Evolutionary conservation across 2,329 filamentous ascomycete species (phyloP), one percentile per base, ranked within the genome.

Genomic region (Monilinia polystroma): DNA sequence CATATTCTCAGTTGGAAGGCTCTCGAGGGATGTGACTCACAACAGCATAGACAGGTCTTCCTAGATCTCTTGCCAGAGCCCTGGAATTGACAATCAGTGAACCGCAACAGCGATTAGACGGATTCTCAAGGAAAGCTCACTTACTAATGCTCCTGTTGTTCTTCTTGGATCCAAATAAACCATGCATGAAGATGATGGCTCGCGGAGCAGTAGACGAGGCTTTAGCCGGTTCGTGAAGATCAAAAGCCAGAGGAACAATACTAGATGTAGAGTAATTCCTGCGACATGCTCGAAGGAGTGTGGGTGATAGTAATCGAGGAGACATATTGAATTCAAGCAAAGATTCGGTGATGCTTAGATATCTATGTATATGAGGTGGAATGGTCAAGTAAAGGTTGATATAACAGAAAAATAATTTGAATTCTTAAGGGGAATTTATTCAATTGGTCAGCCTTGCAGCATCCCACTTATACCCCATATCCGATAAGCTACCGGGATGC

Each of bases 141-240:
- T 93, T 96, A 89, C 93, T 96, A 70, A 98, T 95, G 75, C 85
- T 91, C 77, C 93, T 84, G 77, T 97, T 97, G 77, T 98, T 98
- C 81, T 92, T 93, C 81, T 96, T 97, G 49, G 92, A 97, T 26
- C 94, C 94, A 75, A 98, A 97, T 14, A 98, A 83, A 1, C 95
- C 94, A 77, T 98, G 94, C 75, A 98, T 86, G 72, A 98, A 90
- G 69, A 98, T 79, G 70, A 98, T 92, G 2, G 93, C 91, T 51
- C 80, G 74, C 68, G 80, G 78, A 67, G 78, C 76, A 74, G 81
- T 77, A 65, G 78, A 75, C 35, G 79, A 77, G 2, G 78, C 76
- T 60, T 81, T 81, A 1, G 80, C 73, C n/a, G 90, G 87, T 73
- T 85, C 80, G 75, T 92, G 87, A 54, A 90, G 80, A 73, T 92